Percentiles rank a stretch among this genome's conserved stretches.
Evolutionary conservation across 768 basidiomycete genomes (phyloP).

Genomic region (Antrodiella citrinella): DNA sequence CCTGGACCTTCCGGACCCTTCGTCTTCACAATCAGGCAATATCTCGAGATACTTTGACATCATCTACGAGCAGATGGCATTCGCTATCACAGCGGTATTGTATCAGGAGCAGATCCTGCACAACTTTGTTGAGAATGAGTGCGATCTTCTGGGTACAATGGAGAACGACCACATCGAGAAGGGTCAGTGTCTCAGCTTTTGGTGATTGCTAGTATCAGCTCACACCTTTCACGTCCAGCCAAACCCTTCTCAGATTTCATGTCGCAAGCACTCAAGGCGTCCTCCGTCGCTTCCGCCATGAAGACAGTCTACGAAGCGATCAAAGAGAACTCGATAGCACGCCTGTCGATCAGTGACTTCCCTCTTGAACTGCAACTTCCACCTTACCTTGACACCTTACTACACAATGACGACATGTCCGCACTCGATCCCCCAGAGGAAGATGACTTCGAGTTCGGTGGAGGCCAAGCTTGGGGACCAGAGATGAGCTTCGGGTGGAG

Average conservation of each 20-base stretch:
- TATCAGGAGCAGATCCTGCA: constrained; percentile 85
- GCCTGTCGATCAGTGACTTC: constrained; percentile 69
- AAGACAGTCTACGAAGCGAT: constrained; percentile 73
- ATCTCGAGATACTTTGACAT: constrained; percentile 75
- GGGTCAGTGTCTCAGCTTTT: constrained; percentile 38
- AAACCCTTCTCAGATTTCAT: constrained; percentile 51
- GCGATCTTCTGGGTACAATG: constrained; percentile 58
- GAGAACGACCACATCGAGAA: constrained; percentile 63
- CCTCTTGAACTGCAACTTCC: constrained; percentile 85
- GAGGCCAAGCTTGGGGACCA: constrained; percentile 48
- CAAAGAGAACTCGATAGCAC: constrained; percentile 67
- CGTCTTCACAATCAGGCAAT: constrained; percentile 73
- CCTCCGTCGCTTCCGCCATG: constrained; percentile 74
- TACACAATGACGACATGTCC: constrained; percentile 56
- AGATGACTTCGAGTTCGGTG: constrained; percentile 28
- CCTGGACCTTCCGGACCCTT: constrained; percentile 84
- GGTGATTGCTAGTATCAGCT: no score
- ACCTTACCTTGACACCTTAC: constrained; percentile 63
- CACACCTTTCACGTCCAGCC: constrained; percentile 35
- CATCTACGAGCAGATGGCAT: constrained; percentile 83
- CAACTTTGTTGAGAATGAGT: constrained; percentile 81
- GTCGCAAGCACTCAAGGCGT: constrained; percentile 49
- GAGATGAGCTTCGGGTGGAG: constrained; percentile 68
- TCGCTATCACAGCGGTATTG: constrained; percentile 85
- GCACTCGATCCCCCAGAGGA: constrained; percentile 47